Percentiles rank a stretch among this genome's conserved stretches.
Evolutionary conservation across 257 asterid species (phyloP).

Genomic region (Ilex asprella): DNA sequence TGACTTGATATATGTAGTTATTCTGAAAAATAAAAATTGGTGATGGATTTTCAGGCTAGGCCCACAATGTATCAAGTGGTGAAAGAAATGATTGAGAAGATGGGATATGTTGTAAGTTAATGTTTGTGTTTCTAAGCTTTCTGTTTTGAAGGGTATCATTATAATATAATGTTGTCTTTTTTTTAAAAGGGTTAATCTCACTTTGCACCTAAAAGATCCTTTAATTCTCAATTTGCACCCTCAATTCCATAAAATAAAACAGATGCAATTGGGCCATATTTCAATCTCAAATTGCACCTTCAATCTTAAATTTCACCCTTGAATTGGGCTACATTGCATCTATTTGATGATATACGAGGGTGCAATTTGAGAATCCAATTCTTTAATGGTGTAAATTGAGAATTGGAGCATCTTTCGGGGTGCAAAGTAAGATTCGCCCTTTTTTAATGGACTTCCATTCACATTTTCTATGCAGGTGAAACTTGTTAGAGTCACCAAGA

Average conservation of each 20-base stretch:
- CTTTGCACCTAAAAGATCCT: no score
- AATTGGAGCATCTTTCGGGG: background rate
- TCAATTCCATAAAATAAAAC: no score
- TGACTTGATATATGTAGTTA: background rate
- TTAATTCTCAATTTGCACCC: no score
- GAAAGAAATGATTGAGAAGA: constrained; percentile 88
- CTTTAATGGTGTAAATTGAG: no score
- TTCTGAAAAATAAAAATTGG: constrained; percentile 5
- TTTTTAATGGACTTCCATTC: background rate
- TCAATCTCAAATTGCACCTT: no score
- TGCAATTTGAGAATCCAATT: no score
- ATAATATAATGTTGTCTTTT: background rate
- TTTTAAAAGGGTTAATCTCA: no score
- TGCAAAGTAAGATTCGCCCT: background rate
- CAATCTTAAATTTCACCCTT: no score
- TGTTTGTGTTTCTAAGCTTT: background rate
- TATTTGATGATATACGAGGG: no score
- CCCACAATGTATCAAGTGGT: constrained; percentile 94
- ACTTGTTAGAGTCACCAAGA: constrained; percentile 88
- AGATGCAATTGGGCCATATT: no score
- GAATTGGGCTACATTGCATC: no score
- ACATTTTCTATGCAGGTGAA: constrained; percentile 48
- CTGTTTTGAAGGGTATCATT: background rate
- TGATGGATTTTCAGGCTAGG: constrained; percentile 53
- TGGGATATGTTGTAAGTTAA: constrained; percentile 78